Base-by-base conservation (phyloP, 2,329 filamentous ascomycete species). In the Pyrenophora teres region DNA sequence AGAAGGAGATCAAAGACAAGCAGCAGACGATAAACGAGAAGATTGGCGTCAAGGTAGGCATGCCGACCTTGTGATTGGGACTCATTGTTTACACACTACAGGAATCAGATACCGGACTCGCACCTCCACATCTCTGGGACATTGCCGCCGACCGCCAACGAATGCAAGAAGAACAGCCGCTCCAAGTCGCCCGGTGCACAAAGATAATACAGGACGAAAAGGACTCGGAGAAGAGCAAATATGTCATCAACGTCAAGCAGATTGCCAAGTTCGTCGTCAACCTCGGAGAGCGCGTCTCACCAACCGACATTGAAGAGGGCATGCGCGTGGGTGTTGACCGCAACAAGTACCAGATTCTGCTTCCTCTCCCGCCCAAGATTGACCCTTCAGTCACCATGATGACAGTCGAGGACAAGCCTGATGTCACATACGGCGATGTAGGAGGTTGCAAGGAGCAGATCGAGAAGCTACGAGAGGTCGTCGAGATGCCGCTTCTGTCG, bases 241-340 rank as follows among this genome's bases (percentile, higher is more conserved):
- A 99, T 80, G 92, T 99, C 69, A 99, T 99, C 83, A 99, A 99
- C 78, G 93, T 99, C 66, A 99, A 99, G 82, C 94, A 99, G 77
- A 99, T 99, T 69, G 94, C 94, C 70, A 99, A 99, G 79, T 99
- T 99, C 69, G 94, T 99, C 43, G 94, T 99, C 62, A 94, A 97
- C 77, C 85, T 99, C 45, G 94, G 94, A 66, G 94, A 99, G 73
- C 88, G 94, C 60, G 94, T 99, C 65, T 95, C 90, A 71, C 94
- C 94, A 42, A 97, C 94, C 64, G 94, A 99, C 85, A 99, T 99
- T 69, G 94, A 99, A 73, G 94, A 99, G 77, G 94, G 94, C 60
- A 99, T 99, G 94, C 87, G 94, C 64, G 94, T 99, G 56, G 94
- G 92, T 72, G 94, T 99, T 73, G 94, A 99, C 77, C 85, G 94